Evolutionary conservation across 768 basidiomycete genomes (phyloP), one percentile per base, ranked within the genome.

Genomic region (Mycena venus): DNA sequence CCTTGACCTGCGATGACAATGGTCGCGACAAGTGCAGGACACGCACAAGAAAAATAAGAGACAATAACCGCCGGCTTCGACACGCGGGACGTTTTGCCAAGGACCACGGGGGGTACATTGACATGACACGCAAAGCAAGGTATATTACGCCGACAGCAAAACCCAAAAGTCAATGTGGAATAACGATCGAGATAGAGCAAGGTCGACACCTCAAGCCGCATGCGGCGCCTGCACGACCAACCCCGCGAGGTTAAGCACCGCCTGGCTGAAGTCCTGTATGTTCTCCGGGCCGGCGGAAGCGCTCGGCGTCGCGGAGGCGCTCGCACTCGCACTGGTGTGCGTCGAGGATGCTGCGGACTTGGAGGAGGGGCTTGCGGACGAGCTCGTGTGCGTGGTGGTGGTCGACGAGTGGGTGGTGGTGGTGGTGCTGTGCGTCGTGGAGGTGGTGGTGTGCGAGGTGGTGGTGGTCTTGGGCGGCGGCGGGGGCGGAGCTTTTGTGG

Each of bases 261-360:
- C 49, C 36, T 71, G 56, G 40, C 25, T 56, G 60, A 75, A 75
- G 12, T 53, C 60, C 27, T 63, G 27, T 36, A 75, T 9, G 27
- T 75, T 75, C 59, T 71, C 68, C 8, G 68, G 31, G n/a, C 61
- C 51, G 0, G 61, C n/a, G 40, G 34, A 27, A 32, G 65, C 25
- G 15, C 42, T 64, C 17, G 73, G 4, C 2, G 21, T 19, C 1
- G 62, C 38, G 8, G 56, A 11, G 23, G 32, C 68, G 34, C 21
- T 34, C 8, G 56, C 7, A 14, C 38, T 60, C 6, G 64, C 12
- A 19, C 49, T 8, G 9, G 38, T 58, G 21, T 62, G 23, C 10
- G 17, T 21, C 1, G 56, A 61, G 17, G 55, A 42, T 27, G 25
- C 25, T 12, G 32, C 59, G 47, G 67, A 42, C 17, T 32, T n/a